Conservation (phyloP, 306 rosid genomes). For the Cicer judaicum region DNA sequence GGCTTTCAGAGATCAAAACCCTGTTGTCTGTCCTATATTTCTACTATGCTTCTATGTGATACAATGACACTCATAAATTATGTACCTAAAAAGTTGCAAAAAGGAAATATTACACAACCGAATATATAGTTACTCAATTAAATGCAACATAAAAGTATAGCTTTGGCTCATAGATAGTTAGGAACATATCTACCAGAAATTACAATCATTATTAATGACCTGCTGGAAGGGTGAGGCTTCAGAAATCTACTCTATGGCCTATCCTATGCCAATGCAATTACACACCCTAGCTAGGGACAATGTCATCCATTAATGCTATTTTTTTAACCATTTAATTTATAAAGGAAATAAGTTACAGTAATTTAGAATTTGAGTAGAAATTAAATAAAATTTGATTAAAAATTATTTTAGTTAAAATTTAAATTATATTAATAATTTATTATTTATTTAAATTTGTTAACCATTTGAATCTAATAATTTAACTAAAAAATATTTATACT, state of each 20-base stretch:
- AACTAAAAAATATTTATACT: not conserved
- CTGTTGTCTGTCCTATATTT: slow-evolving; percentile 29
- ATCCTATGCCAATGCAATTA: slow-evolving; percentile 25
- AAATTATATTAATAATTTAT: too few relatives aligned
- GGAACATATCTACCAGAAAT: slow-evolving; percentile 1
- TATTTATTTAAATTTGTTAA: too few relatives aligned
- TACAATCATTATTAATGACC: not conserved
- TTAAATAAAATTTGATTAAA: too few relatives aligned
- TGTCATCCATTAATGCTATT: slow-evolving; percentile 33
- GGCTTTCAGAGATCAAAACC: slow-evolving; percentile 33
- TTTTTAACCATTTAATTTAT: too few relatives aligned
- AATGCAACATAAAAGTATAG: slow-evolving; percentile 34
- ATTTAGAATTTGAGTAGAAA: too few relatives aligned
- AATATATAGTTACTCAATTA: slow-evolving; percentile 30
- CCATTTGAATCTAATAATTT: accelerated
- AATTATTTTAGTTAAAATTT: accelerated
- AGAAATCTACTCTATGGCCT: not conserved
- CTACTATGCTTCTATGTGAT: not conserved
- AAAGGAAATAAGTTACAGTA: too few relatives aligned
- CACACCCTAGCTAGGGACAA: not conserved
- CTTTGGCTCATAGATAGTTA: slow-evolving; percentile 12
- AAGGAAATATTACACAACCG: slow-evolving; percentile 2
- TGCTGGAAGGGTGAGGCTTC: slow-evolving; percentile 10
- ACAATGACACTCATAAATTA: slow-evolving; percentile 11
- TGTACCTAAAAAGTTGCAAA: slow-evolving; percentile 17